phyloP scores from a whole-genome alignment of 2,329 filamentous ascomycete genomes.

The Teratosphaeria zuluensis region DNA sequence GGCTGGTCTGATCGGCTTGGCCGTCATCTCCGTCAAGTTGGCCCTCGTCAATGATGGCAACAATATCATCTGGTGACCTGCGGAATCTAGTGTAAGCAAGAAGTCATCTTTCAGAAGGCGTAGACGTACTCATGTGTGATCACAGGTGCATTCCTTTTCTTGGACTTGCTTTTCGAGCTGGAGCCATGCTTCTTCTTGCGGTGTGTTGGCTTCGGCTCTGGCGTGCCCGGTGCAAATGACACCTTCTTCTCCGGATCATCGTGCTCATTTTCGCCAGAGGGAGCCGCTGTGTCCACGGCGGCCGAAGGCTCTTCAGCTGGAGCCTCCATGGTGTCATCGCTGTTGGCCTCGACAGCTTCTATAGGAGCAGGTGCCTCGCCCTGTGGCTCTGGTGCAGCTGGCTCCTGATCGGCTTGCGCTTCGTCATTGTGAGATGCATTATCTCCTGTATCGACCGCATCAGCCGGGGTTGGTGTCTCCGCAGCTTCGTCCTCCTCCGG shows the following conservation, averaged over 20 bases:
- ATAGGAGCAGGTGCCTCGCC: background rate
- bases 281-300: background rate
- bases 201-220: slow-evolving; percentile 15
- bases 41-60: slow-evolving; percentile 4
- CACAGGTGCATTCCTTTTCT: slow-evolving; percentile 5
- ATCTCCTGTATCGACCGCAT: background rate
- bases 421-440: background rate
- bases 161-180: slow-evolving; percentile 16
- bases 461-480: background rate
- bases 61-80: background rate
- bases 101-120: background rate
- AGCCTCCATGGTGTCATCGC: background rate
- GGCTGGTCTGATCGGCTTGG: background rate
- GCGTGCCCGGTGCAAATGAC: slow-evolving; percentile 19
- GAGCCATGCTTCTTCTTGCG: slow-evolving; percentile 18
- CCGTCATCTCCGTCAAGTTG: background rate
- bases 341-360: background rate
- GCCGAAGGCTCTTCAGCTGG: background rate
- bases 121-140: slow-evolving; percentile 1
- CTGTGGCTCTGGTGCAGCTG: background rate
- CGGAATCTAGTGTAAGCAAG: background rate
- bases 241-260: slow-evolving; percentile 16
- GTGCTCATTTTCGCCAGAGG: slow-evolving; percentile 5
- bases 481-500: background rate
- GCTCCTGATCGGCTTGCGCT: background rate